phyloP scores from a whole-genome alignment of 2,329 filamentous ascomycete species.

The Fusarium pseudoanthophilum region DNA sequence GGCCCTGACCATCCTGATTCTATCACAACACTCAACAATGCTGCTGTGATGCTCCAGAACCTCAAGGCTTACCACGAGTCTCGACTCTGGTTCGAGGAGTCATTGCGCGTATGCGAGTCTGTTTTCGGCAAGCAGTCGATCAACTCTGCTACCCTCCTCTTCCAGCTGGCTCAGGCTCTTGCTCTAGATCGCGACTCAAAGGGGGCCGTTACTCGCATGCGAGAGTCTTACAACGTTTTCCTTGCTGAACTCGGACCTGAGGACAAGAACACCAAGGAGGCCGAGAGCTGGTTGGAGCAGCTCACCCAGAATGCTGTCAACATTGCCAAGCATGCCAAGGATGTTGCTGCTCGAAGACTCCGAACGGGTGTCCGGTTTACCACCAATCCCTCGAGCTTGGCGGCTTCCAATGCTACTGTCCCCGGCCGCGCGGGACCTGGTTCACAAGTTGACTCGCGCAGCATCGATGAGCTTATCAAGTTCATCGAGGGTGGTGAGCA shows the following conservation, averaged over 20 bases:
- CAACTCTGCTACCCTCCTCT: slow-evolving; percentile 92
- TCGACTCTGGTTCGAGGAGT: slow-evolving; percentile 95
- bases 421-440: slow-evolving; percentile 46
- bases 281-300: slow-evolving; percentile 95
- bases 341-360: slow-evolving; percentile 79
- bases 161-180: slow-evolving; percentile 95
- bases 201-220: slow-evolving; percentile 90
- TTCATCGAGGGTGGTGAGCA: slow-evolving; percentile 86
- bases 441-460: slow-evolving; percentile 74
- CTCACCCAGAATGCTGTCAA: slow-evolving; percentile 94
- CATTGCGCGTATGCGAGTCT: slow-evolving; percentile 86
- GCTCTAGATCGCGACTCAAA: slow-evolving; percentile 97
- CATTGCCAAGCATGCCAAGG: slow-evolving; percentile 93
- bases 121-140: slow-evolving; percentile 91
- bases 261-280: slow-evolving; percentile 98
- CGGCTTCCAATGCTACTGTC: slow-evolving; percentile 46
- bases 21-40: slow-evolving; percentile 98
- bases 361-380: slow-evolving; percentile 77
- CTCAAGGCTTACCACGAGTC: slow-evolving; percentile 96
- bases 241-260: slow-evolving; percentile 84
- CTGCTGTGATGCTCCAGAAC: slow-evolving; percentile 96
- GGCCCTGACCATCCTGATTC: slow-evolving; percentile 94
- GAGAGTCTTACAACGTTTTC: slow-evolving; percentile 97
- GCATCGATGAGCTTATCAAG: slow-evolving; percentile 91
- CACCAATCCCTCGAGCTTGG: slow-evolving; percentile 43